Base-by-base conservation (phyloP, 202 grass and related monocot genomes). In the Dendrocalamus latiflorus region DNA sequence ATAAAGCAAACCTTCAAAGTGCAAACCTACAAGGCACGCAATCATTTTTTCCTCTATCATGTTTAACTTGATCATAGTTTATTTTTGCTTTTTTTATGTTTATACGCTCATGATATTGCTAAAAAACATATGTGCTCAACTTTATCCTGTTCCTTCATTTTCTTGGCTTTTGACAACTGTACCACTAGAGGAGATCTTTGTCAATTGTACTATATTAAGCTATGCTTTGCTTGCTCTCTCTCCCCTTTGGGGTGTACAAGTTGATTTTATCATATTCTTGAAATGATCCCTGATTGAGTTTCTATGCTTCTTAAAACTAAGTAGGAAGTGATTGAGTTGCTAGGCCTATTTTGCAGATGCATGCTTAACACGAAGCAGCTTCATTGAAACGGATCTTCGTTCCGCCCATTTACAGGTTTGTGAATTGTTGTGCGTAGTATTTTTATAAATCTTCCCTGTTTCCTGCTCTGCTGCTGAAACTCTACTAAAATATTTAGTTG, bases 1-100 rank as follows among this genome's bases (percentile, higher is more conserved):
- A 97, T 86, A 87, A 86, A 86, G 90, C 94, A 76, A 94, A 93
- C 56, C 86, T 97, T 88, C 92, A 87, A 86, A 97, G 94, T 88
- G 94, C 92, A 75, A 97, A 97, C 73, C 72, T 97, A 57, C 94
- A 97, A 86, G 92, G 94, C 91, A 58, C 37, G 51, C n/a, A 16
- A 30, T 41, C 17, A 21, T 33, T 33, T 33, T 33, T 33, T 33
- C 30, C 30, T 33, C 30, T 33, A 33, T 33, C 30, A 33, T 33
- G 30, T 33, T 33, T 33, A 33, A 4, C 30, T 33, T 33, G 30
- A 33, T 33, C 30, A 33, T 33, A 33, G 30, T 33, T 33, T 33
- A 33, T 33, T 33, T 33, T 33, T 33, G 0, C 30, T 33, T 33
- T 33, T 33, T 33, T 33, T 33, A 33, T 33, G 30, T 33, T 33